phyloP scores from a whole-genome alignment of 257 asterid species.

The Jacaranda mimosifolia region DNA sequence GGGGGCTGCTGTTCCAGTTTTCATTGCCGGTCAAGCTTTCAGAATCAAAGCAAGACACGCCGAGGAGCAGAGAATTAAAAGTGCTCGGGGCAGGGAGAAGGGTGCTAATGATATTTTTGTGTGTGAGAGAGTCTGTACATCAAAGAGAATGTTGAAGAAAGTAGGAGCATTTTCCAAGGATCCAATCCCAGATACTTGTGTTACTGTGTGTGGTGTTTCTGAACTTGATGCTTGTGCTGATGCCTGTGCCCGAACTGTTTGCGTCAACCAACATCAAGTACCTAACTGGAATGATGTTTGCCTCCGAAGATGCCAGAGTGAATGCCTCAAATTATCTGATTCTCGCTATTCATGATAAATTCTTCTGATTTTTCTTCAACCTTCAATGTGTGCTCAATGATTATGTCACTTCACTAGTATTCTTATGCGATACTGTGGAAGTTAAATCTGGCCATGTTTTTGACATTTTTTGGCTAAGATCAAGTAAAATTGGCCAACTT shows the following conservation, averaged over 20 bases:
- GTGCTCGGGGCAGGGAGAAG: conserved; percentile 90
- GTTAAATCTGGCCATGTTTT: not conserved
- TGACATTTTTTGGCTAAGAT: not conserved
- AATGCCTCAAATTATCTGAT: conserved; percentile 66
- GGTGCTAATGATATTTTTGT: conserved; percentile 83
- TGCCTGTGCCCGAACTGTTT: conserved; percentile 96
- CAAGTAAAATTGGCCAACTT: not conserved
- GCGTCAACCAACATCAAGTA: conserved; percentile 94
- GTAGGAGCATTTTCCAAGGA: conserved; percentile 96
- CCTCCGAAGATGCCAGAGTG: conserved; percentile 90
- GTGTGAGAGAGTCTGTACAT: conserved; percentile 95
- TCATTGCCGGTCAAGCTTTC: conserved; percentile 82
- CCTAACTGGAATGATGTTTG: conserved; percentile 97
- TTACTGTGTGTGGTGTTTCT: conserved; percentile 94
- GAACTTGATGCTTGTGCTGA: conserved; percentile 97
- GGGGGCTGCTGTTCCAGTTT: conserved; percentile 89
- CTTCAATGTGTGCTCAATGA: not conserved
- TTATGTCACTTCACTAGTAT: too few species aligned
- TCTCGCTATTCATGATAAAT: conserved; percentile 47
- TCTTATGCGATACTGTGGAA: not conserved
- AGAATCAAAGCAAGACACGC: conserved; percentile 75
- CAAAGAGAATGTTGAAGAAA: conserved; percentile 94
- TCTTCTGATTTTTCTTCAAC: not conserved
- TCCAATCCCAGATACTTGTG: conserved; percentile 91
- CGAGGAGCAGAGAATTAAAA: conserved; percentile 79